These are phyloP conservation scores for Daedalea quercina DNA, from an alignment of 768 basidiomycete genomes.

Conservation along the genomic window DNA sequence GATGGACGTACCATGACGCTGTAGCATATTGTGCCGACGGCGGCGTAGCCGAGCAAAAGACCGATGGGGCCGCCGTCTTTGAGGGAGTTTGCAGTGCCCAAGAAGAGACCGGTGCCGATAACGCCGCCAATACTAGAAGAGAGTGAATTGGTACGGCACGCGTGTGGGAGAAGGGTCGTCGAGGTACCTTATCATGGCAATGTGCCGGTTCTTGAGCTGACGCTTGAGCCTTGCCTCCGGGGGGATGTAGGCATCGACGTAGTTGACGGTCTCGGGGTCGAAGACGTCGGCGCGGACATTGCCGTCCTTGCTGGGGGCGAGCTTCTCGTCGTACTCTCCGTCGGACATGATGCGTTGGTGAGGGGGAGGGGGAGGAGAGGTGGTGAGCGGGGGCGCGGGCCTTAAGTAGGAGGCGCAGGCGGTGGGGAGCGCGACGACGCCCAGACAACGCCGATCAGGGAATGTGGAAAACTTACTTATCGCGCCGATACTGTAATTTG, in stretches of 20 bases:
- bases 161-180: neutral
- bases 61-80: constrained; percentile 45
- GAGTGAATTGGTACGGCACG: neutral
- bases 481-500: neutral
- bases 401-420: neutral
- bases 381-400: neutral
- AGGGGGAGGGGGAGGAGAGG: neutral
- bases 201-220: constrained; percentile 52
- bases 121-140: constrained; percentile 31
- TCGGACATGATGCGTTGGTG: constrained; percentile 1
- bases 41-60: constrained; percentile 63
- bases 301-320: constrained; percentile 3
- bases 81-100: constrained; percentile 48
- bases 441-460: neutral
- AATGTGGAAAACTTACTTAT: neutral
- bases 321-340: constrained; percentile 1
- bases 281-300: constrained; percentile 6
- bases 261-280: constrained; percentile 9
- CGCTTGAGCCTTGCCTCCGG: constrained; percentile 16
- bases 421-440: neutral
- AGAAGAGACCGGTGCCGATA: constrained; percentile 36
- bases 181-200: constrained; percentile 72
- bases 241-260: constrained; percentile 10
- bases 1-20: constrained; percentile 52
- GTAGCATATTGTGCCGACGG: constrained; percentile 63